Evolutionary conservation across 208 protist genomes (phyloP), one percentile per base, ranked within the genome.

Genomic region (Leishmania tarentolae): DNA sequence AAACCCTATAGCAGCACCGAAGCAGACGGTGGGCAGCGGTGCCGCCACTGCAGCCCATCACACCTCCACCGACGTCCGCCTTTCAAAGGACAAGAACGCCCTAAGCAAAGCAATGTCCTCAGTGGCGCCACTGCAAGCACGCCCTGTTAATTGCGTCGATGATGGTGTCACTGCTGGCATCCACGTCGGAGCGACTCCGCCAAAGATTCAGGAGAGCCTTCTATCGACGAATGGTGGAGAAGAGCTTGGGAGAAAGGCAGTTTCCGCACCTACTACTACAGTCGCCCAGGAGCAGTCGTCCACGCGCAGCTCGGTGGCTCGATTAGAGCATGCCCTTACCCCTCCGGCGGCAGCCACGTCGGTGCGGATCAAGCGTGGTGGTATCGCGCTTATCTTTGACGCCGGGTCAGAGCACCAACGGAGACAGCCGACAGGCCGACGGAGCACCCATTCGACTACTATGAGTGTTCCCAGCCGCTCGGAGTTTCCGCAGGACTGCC

Each of bases 361-460:
- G 71, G 31, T 76, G 72, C 68, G 50, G n/a, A 21, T 17, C 17
- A 24, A 75, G 61, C 70, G 81, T 68, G 89, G 89, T 5, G 89
- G 89, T 1, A 79, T 89, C 13, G 90, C 90, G 50, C 84, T 91
- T 72, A 86, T 83, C 15, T 87, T 90, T 68, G 81, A 78, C 47
- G 35, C 66, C 13, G 46, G 21, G 74, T 31, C 59, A n/a, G 42
- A 35, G 57, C 44, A 47, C 44, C 70, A 31, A n/a, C 70, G n/a
- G n/a, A 47, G 24, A 35, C n/a, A 24, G 70, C 46, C 24, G 21
- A 13, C 46, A 37, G 3, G 46, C 17, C 70, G 70, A 46, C 70
- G 15, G 24, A 3, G 44, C 46, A n/a, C 24, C 70, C 1, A 50
- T 35, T 24, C 46, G 19, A 21, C 70, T 7, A 52, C 46, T n/a